Evolutionary conservation across 768 basidiomycete genomes (phyloP).

Genomic region (Russula brevipes): DNA sequence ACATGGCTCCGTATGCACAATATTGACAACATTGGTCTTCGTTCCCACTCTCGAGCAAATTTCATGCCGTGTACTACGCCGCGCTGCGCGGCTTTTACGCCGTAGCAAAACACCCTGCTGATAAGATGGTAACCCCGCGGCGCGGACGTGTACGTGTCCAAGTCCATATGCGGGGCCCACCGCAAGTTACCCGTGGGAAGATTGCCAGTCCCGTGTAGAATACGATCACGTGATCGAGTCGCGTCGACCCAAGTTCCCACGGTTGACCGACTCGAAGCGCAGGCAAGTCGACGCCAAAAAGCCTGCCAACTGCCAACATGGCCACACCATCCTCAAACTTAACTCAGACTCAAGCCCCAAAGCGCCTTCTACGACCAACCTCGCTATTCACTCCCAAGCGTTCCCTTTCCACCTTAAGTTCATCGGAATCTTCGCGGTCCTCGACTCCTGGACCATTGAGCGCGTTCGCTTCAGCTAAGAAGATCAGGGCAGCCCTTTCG

Average conservation of each 20-base stretch:
- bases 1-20: too few species aligned
- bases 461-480: constrained; percentile 23
- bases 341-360: neutral
- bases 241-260: constrained; percentile 11
- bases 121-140: too few species aligned
- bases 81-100: too few species aligned
- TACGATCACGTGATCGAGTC: constrained; percentile 18
- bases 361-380: constrained; percentile 13
- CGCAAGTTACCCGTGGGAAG: too few species aligned
- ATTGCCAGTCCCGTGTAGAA: neutral
- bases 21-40: too few species aligned
- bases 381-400: constrained; percentile 21
- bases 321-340: constrained; percentile 1
- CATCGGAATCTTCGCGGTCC: constrained; percentile 14
- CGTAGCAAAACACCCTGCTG: too few species aligned
- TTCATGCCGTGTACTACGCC: too few species aligned
- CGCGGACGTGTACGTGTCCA: too few species aligned
- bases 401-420: constrained; percentile 8
- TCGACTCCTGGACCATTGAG: constrained; percentile 18
- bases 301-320: constrained; percentile 1
- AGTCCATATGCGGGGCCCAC: too few species aligned
- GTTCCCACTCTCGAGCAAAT: too few species aligned
- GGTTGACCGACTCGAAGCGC: constrained; percentile 1
- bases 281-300: neutral
- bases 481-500: constrained; percentile 22